Percentiles rank a stretch among this genome's conserved stretches.
These are phyloP conservation scores for Hydnum rufescens DNA, from an alignment of 768 basidiomycete genomes.

Conservation along the genomic window DNA sequence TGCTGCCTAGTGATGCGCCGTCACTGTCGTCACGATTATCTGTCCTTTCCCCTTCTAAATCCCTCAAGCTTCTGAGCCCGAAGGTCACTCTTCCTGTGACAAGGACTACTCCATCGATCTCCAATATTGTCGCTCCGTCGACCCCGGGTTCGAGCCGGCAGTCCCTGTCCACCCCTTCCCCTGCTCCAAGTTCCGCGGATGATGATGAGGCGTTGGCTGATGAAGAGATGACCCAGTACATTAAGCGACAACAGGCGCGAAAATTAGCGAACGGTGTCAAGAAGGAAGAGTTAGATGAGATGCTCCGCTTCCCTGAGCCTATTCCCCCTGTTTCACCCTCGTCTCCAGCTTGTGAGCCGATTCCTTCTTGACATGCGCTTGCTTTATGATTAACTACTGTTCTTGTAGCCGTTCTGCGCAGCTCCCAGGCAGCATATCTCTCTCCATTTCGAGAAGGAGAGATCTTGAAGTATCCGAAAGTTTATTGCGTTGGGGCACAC, in stretches of 20 bases:
- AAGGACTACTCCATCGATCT: slow-evolving; percentile 32
- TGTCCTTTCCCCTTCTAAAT: slow-evolving; percentile 67
- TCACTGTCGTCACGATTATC: slow-evolving; percentile 34
- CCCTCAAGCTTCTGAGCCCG: slow-evolving; percentile 60
- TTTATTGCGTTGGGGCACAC: slow-evolving; percentile 64
- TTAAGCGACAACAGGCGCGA: slow-evolving; percentile 75
- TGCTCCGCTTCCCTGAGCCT: slow-evolving; percentile 87
- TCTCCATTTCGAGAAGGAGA: slow-evolving; percentile 84
- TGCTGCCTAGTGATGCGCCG: not conserved
- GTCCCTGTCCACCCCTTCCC: slow-evolving; percentile 69
- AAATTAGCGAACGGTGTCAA: slow-evolving; percentile 65
- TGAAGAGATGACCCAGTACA: slow-evolving; percentile 93
- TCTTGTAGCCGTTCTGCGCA: slow-evolving; percentile 39
- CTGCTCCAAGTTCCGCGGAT: slow-evolving; percentile 52
- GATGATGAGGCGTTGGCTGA: slow-evolving; percentile 82
- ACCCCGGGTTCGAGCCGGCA: slow-evolving; percentile 49
- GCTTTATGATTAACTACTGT: slow-evolving; percentile 6
- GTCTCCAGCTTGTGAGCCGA: slow-evolving; percentile 46
- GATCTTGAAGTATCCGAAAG: slow-evolving; percentile 64
- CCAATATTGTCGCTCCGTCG: slow-evolving; percentile 13
- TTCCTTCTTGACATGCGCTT: slow-evolving; percentile 2
- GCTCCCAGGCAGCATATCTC: slow-evolving; percentile 46
- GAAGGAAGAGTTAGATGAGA: slow-evolving; percentile 70
- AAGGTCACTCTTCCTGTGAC: slow-evolving; percentile 47
- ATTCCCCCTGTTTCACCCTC: slow-evolving; percentile 43